These are phyloP conservation scores for Boletus sp. DNA, from an alignment of 768 basidiomycete species.

Conservation along the genomic window DNA sequence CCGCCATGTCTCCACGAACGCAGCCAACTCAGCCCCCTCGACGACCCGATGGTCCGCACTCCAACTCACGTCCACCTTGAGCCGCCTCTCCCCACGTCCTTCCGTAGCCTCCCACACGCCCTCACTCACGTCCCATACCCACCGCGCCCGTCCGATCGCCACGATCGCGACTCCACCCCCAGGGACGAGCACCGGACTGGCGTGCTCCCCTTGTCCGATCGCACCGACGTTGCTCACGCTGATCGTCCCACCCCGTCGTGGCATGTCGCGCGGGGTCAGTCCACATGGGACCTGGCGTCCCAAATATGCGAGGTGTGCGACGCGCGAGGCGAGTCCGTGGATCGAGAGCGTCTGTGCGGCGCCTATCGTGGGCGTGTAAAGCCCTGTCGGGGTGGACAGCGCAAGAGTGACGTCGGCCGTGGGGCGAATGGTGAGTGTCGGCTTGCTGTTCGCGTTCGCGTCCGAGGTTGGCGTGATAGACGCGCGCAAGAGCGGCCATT, in stretches of 20 bases:
- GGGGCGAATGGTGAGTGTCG: constrained; percentile 69
- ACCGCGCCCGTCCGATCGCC: constrained; percentile 74
- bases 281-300: constrained; percentile 68
- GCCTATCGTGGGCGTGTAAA: constrained; percentile 76
- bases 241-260: constrained; percentile 71
- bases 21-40: constrained; percentile 86
- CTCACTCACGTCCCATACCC: constrained; percentile 70
- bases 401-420: constrained; percentile 75
- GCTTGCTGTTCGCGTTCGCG: constrained; percentile 40
- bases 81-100: constrained; percentile 44
- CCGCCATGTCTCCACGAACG: constrained; percentile 86
- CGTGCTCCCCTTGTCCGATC: constrained; percentile 68
- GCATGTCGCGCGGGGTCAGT: constrained; percentile 68
- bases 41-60: constrained; percentile 85
- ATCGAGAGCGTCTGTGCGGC: constrained; percentile 53
- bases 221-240: constrained; percentile 83
- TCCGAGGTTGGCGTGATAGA: constrained; percentile 53
- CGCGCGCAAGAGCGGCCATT: constrained; percentile 82
- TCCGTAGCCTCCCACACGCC: constrained; percentile 25
- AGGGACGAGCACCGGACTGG: constrained; percentile 73
- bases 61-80: constrained; percentile 73
- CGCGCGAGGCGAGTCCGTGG: constrained; percentile 58
- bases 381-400: constrained; percentile 76
- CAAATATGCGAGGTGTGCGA: constrained; percentile 59
- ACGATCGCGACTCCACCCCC: constrained; percentile 87